A percentile compares a stretch with the other conserved stretches of the same genome.
Conservation (phyloP, 306 rosid species). For the Cicer cuneatum region DNA sequence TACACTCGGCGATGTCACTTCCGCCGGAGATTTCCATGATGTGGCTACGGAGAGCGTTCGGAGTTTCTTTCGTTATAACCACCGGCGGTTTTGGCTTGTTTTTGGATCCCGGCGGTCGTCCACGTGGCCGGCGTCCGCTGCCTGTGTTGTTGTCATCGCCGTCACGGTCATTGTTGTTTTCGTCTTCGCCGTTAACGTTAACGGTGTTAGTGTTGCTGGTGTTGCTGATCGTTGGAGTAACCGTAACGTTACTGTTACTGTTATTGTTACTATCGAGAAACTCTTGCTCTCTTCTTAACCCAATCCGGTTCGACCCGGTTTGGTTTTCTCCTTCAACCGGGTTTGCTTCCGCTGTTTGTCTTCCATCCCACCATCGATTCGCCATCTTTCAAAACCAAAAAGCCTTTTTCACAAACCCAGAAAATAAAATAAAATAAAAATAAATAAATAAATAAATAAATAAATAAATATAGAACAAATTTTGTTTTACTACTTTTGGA, state of each 20-base stretch:
- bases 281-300: conserved; percentile 45
- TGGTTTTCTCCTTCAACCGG: conserved; percentile 21
- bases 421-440: background rate
- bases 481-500: background rate
- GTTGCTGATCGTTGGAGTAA: conserved; percentile 47
- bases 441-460: background rate
- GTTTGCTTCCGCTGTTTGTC: conserved; percentile 52
- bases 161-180: conserved; percentile 37
- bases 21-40: conserved; percentile 76
- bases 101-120: conserved; percentile 86
- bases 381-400: conserved; percentile 53
- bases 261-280: conserved; percentile 38
- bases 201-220: conserved; percentile 26
- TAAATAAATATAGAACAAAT: background rate
- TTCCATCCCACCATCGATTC: conserved; percentile 87
- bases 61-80: conserved; percentile 66
- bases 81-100: conserved; percentile 83
- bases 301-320: conserved; percentile 18
- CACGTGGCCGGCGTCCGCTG: conserved; percentile 67
- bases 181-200: conserved; percentile 50
- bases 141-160: conserved; percentile 9
- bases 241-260: conserved; percentile 51
- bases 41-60: conserved; percentile 81
- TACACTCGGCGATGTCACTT: conserved; percentile 65
- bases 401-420: background rate